Conservation (phyloP, 2,329 filamentous ascomycete genomes). For the Paracorniculantispora psalliotae region DNA sequence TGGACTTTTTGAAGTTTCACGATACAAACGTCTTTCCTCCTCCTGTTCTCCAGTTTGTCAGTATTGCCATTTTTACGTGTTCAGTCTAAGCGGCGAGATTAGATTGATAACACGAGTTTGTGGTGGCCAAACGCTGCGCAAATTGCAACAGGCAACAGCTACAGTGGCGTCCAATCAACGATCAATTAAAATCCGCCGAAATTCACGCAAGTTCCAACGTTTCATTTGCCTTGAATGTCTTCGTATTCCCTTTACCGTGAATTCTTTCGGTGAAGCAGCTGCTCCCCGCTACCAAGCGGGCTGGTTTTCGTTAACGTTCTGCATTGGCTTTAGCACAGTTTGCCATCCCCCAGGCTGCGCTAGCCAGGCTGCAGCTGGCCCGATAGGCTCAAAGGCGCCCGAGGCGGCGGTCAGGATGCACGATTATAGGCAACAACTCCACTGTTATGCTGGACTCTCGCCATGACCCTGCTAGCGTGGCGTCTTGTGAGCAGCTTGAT, state of each 20-base stretch:
- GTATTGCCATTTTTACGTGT: no score
- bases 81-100: no score
- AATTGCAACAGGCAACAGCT: not conserved
- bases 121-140: no score
- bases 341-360: not conserved
- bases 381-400: not conserved
- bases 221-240: not conserved
- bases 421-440: conserved; percentile 10
- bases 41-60: no score
- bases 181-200: no score
- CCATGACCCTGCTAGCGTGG: not conserved
- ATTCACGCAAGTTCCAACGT: not conserved
- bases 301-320: not conserved
- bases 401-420: not conserved
- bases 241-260: not conserved
- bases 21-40: no score
- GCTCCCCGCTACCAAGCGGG: not conserved
- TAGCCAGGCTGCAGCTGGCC: conserved; percentile 6
- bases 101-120: no score
- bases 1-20: no score
- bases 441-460: not conserved
- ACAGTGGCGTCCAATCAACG: not conserved
- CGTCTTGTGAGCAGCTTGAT: not conserved
- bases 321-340: not conserved
- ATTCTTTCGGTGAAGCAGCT: conserved; percentile 24